A percentile compares a stretch with the other conserved stretches of the same genome.
Evolutionary conservation across 345 rosid genomes (phyloP).

Genomic region (Melaleuca alternifolia): DNA sequence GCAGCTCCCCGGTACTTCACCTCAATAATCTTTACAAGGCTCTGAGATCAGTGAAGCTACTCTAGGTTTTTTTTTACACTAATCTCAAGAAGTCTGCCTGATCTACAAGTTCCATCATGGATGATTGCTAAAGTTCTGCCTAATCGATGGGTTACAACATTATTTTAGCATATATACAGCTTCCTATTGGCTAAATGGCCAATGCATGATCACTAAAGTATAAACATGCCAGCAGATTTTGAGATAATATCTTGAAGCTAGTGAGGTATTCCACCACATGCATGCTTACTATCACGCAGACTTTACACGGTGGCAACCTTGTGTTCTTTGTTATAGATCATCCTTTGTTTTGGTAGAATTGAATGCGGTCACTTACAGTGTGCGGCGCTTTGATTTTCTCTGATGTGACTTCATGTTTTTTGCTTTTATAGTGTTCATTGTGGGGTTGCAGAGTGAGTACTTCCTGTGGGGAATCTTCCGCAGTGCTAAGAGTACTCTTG

Average conservation of each 20-base stretch:
- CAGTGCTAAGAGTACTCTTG: neutral
- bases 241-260: neutral
- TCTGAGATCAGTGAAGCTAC: neutral
- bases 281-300: neutral
- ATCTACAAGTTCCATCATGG: neutral
- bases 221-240: neutral
- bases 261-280: too few species aligned
- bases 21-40: neutral
- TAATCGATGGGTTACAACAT: neutral
- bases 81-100: neutral
- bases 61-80: neutral
- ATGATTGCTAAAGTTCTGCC: neutral
- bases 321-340: neutral
- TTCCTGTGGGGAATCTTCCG: slow-evolving; percentile 39
- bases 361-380: neutral
- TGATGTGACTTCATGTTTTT: neutral
- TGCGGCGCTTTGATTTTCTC: neutral
- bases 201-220: neutral
- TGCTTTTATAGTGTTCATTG: slow-evolving; percentile 11
- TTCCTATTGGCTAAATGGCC: neutral
- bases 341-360: neutral
- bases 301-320: neutral
- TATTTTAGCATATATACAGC: too few species aligned
- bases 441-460: neutral
- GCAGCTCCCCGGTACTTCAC: neutral